Evolutionary conservation across 2,329 filamentous ascomycete species (phyloP), one percentile per base, ranked within the genome.

Genomic region (Fusarium robinianum): DNA sequence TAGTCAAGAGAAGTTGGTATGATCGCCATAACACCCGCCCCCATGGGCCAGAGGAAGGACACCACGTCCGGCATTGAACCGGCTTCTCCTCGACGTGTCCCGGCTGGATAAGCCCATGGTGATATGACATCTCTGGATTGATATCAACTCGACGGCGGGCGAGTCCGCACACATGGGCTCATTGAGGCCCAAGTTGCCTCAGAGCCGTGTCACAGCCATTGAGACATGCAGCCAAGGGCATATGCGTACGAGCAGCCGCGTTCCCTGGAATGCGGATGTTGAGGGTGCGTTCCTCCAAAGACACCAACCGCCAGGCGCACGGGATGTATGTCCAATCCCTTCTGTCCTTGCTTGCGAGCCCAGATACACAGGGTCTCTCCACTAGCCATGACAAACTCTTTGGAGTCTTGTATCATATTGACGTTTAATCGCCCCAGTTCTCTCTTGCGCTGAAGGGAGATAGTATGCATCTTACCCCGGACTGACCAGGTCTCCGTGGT

Each of bases 391-490:
- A 32, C 19, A 39, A 27, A 15, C 37, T 33, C 38, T 19, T 26
- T 34, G 29, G 15, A 21, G 14, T 32, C 26, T 49, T 47, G 52
- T 60, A 44, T 52, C 43, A 54, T 46, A 37, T 50, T 46, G 31
- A 53, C 27, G 38, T 25, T 42, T 32, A 31, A 55, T 49, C 31
- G 34, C 44, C 25, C 49, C 35, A 29, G 36, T 23, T 23, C 21
- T 39, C 30, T 54, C n/a, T 41, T 31, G 40, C 30, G 51, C 42
- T 30, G 36, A 37, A 40, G 46, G 41, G 21, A 47, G 45, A 34
- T 36, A 42, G 45, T 48, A 32, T 53, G 46, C 55, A 45, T 46
- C 46, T 43, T 41, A 53, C 41, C 51, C 49, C 46, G 48, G 50
- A 40, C 26, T 46, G 46, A 23, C 43, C 46, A 37, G 47, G 49